phyloP scores from a whole-genome alignment of 2,329 filamentous ascomycete genomes.

The Colletotrichum simmondsii region DNA sequence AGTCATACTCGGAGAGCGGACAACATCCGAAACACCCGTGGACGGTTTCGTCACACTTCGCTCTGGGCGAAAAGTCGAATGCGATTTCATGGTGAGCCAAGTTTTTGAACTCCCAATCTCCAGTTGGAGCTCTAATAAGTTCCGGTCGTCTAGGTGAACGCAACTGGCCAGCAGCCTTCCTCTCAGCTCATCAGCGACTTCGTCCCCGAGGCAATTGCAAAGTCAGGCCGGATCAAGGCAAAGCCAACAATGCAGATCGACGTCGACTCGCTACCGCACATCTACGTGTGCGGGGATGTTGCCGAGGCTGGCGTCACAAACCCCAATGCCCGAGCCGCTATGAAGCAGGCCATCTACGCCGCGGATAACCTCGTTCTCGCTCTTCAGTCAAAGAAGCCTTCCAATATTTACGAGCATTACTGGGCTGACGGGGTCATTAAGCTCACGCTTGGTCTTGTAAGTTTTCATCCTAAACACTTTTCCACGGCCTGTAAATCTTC shows the following conservation, averaged over 20 bases:
- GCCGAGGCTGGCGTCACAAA: conserved; percentile 60
- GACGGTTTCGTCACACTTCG: conserved; percentile 54
- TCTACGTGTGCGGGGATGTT: conserved; percentile 75
- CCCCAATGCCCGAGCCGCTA: conserved; percentile 66
- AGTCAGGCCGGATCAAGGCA: conserved; percentile 62
- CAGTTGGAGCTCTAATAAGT: too few species aligned
- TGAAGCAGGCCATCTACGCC: conserved; percentile 62
- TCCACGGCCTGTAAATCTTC: too few species aligned
- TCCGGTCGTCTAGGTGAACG: conserved; percentile 58
- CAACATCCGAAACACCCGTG: conserved; percentile 48
- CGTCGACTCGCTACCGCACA: conserved; percentile 57
- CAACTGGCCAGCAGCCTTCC: conserved; percentile 69
- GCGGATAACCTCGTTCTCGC: conserved; percentile 64
- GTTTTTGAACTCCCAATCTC: too few species aligned
- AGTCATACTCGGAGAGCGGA: conserved; percentile 62
- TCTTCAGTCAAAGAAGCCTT: conserved; percentile 52
- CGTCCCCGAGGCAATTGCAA: conserved; percentile 55
- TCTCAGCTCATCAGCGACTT: conserved; percentile 58
- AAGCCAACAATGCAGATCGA: conserved; percentile 67
- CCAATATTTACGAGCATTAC: conserved; percentile 51
- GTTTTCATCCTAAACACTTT: conserved; percentile 32
- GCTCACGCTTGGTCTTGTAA: conserved; percentile 63
- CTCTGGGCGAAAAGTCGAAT: conserved; percentile 56
- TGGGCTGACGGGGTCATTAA: conserved; percentile 64
- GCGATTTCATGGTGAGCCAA: conserved; percentile 59